Percentiles rank a stretch among this genome's conserved stretches.
Conservation (phyloP, 2,329 filamentous ascomycete genomes). For the Beauveria scarabaeidicola region DNA sequence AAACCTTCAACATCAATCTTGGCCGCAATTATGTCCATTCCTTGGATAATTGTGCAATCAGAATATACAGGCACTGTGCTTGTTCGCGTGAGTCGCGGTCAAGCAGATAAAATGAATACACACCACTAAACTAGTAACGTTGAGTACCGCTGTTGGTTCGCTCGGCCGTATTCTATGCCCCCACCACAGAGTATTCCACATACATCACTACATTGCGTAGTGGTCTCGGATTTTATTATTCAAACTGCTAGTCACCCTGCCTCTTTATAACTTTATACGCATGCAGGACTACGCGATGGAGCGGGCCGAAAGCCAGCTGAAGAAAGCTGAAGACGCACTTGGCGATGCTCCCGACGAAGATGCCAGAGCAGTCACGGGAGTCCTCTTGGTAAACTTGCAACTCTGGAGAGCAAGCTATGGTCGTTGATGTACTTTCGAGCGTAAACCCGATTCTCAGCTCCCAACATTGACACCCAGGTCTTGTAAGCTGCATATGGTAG, state of each 20-base stretch:
- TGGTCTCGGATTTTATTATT: too few species aligned
- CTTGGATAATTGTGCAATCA: neutral
- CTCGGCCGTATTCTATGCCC: neutral
- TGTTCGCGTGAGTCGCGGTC: neutral
- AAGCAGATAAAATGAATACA: neutral
- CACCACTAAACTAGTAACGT: neutral
- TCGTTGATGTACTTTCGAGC: neutral
- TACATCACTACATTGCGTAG: too few species aligned
- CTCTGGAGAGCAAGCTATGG: neutral
- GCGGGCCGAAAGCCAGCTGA: neutral
- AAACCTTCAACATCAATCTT: neutral
- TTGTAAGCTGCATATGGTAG: too few species aligned
- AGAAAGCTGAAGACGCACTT: neutral
- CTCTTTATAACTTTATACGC: neutral
- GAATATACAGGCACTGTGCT: neutral
- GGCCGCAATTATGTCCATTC: neutral
- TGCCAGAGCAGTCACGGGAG: neutral
- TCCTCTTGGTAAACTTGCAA: neutral
- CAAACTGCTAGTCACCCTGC: too few species aligned
- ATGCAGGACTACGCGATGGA: neutral
- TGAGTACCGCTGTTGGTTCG: neutral
- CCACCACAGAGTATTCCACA: too few species aligned
- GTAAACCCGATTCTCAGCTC: too few species aligned
- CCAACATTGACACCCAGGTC: too few species aligned
- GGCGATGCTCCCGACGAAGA: neutral